These are phyloP conservation scores for Epichloe elymi DNA, from an alignment of 2,329 filamentous ascomycete species.

Conservation along the genomic window DNA sequence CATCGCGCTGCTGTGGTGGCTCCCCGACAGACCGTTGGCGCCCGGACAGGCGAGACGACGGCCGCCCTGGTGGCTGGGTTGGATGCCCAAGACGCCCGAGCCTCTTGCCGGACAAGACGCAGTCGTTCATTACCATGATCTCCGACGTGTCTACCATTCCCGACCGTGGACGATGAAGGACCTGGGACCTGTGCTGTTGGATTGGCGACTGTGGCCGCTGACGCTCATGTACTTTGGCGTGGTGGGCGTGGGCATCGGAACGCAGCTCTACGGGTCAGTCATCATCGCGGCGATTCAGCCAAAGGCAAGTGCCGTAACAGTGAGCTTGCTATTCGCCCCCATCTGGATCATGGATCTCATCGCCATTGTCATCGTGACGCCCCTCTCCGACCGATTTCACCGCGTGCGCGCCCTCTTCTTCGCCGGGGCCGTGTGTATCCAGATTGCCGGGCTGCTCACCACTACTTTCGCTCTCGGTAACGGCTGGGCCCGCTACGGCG, in stretches of 20 bases:
- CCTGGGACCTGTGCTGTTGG: slow-evolving; percentile 55
- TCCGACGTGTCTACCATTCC: slow-evolving; percentile 67
- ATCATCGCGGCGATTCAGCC: slow-evolving; percentile 74
- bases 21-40: slow-evolving; percentile 67
- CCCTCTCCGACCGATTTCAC: slow-evolving; percentile 79
- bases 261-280: slow-evolving; percentile 75
- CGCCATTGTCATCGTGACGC: slow-evolving; percentile 74
- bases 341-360: slow-evolving; percentile 93
- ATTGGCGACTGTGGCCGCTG: slow-evolving; percentile 83
- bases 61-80: slow-evolving; percentile 42
- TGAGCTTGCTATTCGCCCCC: slow-evolving; percentile 75
- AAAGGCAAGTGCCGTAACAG: slow-evolving; percentile 54
- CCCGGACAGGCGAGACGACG: slow-evolving; percentile 49
- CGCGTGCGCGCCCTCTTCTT: slow-evolving; percentile 70
- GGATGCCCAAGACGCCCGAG: slow-evolving; percentile 55
- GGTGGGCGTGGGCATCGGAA: slow-evolving; percentile 82
- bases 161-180: slow-evolving; percentile 62
- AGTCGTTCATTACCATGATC: slow-evolving; percentile 67
- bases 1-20: slow-evolving; percentile 71
- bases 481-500: slow-evolving; percentile 76
- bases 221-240: slow-evolving; percentile 91
- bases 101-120: slow-evolving; percentile 68
- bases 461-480: slow-evolving; percentile 60
- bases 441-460: slow-evolving; percentile 69
- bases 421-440: slow-evolving; percentile 58